Evolutionary conservation across 257 asterid genomes (phyloP), one percentile per base, ranked within the genome.

Genomic region (Eucommia ulmoides): DNA sequence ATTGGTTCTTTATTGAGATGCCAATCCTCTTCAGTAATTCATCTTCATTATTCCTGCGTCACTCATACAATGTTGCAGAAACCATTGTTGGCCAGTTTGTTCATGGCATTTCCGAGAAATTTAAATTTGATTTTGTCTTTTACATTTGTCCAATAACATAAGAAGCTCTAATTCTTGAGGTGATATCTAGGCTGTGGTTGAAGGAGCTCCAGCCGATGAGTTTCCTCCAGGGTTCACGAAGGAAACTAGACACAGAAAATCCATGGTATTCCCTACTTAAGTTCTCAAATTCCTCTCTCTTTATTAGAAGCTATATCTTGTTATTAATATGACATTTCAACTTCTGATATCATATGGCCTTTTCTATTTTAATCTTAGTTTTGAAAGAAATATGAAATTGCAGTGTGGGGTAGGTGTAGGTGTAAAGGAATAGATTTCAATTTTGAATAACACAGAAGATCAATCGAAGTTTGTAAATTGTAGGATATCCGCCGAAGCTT

Each of bases 221-320:
- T 69, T 85, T 51, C 93, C 96, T 12, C 72, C 73, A 22, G 92
- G 92, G 50, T 85, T 94, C 94, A 75, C 66, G 45, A 71, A 69
- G 65, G 92, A 75, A 70, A 49, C 50, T 53, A 65, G 53, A 65
- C 55, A 60, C 48, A 69, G 72, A 35, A 35, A 35, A 15, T 0
- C 11, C 3, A 35, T 35, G 11, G 11, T 4, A 18, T 10, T 35
- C 2, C 11, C 2, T 18, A 35, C n/a, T 35, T 15, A 35, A 35
- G 1, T n/a, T n/a, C n/a, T n/a, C n/a, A n/a, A n/a, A n/a, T n/a
- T n/a, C n/a, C n/a, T n/a, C n/a, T n/a, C n/a, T n/a, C n/a, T n/a
- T n/a, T n/a, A n/a, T n/a, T n/a, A n/a, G n/a, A n/a, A n/a, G n/a
- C n/a, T n/a, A n/a, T n/a, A n/a, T n/a, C n/a, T n/a, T 10, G n/a